phyloP scores from a whole-genome alignment of 768 basidiomycete species.

The Phaeotremella fagi region DNA sequence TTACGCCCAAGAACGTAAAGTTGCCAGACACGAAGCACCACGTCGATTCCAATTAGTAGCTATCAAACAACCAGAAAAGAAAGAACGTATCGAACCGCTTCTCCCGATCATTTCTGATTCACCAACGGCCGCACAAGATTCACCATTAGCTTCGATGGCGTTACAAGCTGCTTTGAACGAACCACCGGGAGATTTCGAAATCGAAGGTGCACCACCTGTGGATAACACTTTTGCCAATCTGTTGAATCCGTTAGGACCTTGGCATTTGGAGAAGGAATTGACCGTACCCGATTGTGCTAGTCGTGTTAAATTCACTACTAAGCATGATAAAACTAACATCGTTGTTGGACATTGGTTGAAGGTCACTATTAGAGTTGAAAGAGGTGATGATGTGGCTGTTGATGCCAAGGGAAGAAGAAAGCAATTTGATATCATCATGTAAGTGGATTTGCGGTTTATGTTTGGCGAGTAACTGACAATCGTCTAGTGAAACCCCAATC shows the following conservation, averaged over 20 bases:
- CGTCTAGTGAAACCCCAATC: constrained; percentile 59
- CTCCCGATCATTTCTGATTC: constrained; percentile 74
- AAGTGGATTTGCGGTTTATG: constrained; percentile 8
- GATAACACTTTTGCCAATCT: constrained; percentile 37
- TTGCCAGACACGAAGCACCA: constrained; percentile 66
- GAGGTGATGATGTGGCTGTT: constrained; percentile 63
- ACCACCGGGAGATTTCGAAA: constrained; percentile 13
- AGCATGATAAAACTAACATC: constrained; percentile 70
- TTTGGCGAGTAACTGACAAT: background rate
- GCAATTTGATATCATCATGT: constrained; percentile 76
- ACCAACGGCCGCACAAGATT: constrained; percentile 57
- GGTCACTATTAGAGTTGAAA: constrained; percentile 73
- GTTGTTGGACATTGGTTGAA: constrained; percentile 70
- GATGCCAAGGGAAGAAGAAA: constrained; percentile 71
- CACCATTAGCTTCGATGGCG: constrained; percentile 61
- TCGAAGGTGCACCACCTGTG: background rate
- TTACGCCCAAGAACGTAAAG: constrained; percentile 62
- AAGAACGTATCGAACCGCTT: constrained; percentile 54
- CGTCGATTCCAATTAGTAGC: constrained; percentile 60
- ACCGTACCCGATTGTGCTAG: constrained; percentile 58
- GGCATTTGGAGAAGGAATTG: constrained; percentile 69
- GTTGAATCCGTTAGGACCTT: constrained; percentile 63
- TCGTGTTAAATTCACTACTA: constrained; percentile 70
- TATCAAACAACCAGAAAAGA: constrained; percentile 58
- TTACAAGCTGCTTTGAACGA: constrained; percentile 43